Conservation (phyloP, 768 basidiomycete genomes). For the Kwoniella sp. region DNA sequence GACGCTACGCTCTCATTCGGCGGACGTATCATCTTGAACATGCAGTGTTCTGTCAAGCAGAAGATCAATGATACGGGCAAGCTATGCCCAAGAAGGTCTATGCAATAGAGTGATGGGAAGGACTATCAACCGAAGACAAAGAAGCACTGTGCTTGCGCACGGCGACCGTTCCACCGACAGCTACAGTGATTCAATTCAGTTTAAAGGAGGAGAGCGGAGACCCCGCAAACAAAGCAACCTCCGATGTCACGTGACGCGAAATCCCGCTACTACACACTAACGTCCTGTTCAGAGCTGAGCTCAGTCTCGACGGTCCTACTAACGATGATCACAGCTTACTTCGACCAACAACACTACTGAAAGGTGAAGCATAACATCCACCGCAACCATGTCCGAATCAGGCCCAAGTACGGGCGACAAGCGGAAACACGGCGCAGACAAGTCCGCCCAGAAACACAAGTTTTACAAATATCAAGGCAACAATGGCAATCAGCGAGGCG, state of each 20-base stretch:
- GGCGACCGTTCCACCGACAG: too few relatives aligned
- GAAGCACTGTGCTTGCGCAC: not conserved
- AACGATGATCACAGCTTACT: too few relatives aligned
- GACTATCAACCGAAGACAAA: not conserved
- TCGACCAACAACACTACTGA: too few relatives aligned
- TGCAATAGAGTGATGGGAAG: not conserved
- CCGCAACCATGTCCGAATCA: slow-evolving; percentile 28
- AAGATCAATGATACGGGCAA: too few relatives aligned
- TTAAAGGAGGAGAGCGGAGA: slow-evolving; percentile 2
- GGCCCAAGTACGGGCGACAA: slow-evolving; percentile 11
- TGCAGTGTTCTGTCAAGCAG: too few relatives aligned
- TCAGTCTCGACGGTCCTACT: too few relatives aligned
- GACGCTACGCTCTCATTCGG: not conserved
- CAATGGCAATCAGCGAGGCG: slow-evolving; percentile 18
- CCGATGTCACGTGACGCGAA: not conserved
- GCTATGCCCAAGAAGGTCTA: too few relatives aligned
- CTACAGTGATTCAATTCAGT: not conserved
- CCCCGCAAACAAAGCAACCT: slow-evolving; percentile 12
- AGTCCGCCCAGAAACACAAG: slow-evolving; percentile 37
- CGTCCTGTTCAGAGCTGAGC: too few relatives aligned
- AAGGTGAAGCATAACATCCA: too few relatives aligned
- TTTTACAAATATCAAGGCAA: slow-evolving; percentile 35
- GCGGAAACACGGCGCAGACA: slow-evolving; percentile 5
- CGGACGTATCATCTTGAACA: not conserved
- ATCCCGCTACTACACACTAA: not conserved